Percentiles rank a stretch among this genome's conserved stretches.
Evolutionary conservation across 1,284 basidiomycete species (phyloP).

Genomic region (Leccinum fuscescens): DNA sequence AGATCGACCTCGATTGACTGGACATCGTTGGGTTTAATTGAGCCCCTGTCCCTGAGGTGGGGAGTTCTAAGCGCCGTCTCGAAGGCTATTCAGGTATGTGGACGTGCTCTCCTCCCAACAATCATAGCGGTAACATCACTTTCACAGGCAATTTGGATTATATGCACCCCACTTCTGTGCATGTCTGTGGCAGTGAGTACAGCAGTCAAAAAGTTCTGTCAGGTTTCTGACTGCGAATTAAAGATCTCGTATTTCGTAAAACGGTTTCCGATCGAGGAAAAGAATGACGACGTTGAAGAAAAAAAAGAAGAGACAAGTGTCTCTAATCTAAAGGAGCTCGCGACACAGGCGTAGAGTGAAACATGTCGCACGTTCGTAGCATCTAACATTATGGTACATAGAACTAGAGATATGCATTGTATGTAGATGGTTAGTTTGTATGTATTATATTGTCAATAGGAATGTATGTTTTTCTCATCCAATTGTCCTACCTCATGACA

Average conservation of each 20-base stretch:
- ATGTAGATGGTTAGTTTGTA: neutral
- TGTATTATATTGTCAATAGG: neutral
- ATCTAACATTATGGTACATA: conserved; percentile 19
- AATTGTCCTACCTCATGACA: neutral
- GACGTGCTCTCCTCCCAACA: conserved; percentile 1
- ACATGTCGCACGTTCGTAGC: conserved; percentile 2
- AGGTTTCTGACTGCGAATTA: conserved; percentile 24
- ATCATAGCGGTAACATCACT: conserved; percentile 18
- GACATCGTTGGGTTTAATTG: conserved; percentile 45
- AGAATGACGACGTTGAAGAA: conserved; percentile 19
- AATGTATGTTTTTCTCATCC: neutral
- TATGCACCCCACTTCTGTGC: conserved; percentile 57
- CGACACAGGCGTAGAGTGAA: conserved; percentile 18
- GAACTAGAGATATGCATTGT: conserved; percentile 10
- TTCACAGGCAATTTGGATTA: conserved; percentile 56
- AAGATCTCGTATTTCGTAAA: conserved; percentile 34
- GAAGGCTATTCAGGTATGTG: conserved; percentile 51
- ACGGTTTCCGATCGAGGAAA: conserved; percentile 27
- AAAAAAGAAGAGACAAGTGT: conserved; percentile 12
- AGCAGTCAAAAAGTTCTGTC: neutral
- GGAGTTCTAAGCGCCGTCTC: conserved; percentile 48
- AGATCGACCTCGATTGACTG: conserved; percentile 51
- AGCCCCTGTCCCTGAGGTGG: conserved; percentile 41
- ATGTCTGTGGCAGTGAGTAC: conserved; percentile 48
- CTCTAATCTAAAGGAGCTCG: conserved; percentile 4